phyloP scores from a whole-genome alignment of 371 early-diverging fungal genomes.

The Apophysomyces variabilis region DNA sequence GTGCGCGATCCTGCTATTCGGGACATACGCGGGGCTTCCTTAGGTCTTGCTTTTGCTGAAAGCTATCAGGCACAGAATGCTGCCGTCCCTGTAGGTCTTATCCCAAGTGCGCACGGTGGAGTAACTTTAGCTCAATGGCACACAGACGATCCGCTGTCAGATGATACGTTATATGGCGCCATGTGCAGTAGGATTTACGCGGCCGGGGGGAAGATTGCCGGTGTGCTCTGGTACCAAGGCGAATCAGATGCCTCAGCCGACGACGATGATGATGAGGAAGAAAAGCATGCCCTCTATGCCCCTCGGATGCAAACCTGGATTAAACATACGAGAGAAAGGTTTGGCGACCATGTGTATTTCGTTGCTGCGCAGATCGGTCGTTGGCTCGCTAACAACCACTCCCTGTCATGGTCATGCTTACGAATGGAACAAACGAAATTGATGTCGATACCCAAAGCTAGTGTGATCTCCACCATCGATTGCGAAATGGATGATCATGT shows the following conservation, averaged over 20 bases:
- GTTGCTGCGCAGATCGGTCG: constrained; percentile 3
- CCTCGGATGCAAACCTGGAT: background rate
- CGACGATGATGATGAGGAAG: background rate
- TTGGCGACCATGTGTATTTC: background rate
- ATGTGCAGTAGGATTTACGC: constrained; percentile 31
- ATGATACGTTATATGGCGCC: constrained; percentile 42
- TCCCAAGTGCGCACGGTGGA: constrained; percentile 51
- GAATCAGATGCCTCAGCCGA: constrained; percentile 5
- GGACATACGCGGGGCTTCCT: constrained; percentile 35
- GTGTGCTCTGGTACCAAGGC: constrained; percentile 23
- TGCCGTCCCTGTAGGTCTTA: constrained; percentile 39
- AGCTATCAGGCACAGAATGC: constrained; percentile 22
- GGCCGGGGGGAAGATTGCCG: constrained; percentile 30
- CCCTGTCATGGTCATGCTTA: background rate
- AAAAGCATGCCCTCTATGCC: background rate
- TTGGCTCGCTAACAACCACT: background rate
- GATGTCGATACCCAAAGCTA: background rate
- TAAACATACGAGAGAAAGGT: background rate
- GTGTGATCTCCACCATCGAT: constrained; percentile 34
- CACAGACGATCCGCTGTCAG: constrained; percentile 11
- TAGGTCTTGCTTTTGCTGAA: constrained; percentile 35
- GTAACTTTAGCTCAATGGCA: constrained; percentile 37
- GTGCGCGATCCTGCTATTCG: constrained; percentile 30
- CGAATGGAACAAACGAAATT: background rate
- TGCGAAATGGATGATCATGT: constrained; percentile 40